A percentile compares a stretch with the other conserved stretches of the same genome.
Evolutionary conservation across 2,329 filamentous ascomycete genomes (phyloP).

Genomic region (Chaetomium sp.): DNA sequence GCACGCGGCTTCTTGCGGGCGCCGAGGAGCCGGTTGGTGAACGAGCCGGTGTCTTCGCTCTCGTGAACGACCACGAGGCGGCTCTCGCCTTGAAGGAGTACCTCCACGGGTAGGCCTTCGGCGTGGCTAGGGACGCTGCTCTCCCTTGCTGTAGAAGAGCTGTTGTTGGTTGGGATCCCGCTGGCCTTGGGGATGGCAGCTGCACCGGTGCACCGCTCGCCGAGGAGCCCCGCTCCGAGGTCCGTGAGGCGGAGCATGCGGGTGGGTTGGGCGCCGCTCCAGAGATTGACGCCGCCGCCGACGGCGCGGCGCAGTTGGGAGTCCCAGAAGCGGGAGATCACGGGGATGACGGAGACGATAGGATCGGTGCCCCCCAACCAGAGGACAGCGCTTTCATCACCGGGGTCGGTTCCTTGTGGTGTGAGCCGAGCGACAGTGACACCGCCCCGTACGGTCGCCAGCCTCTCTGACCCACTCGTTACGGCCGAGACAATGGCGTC

Average conservation of each 20-base stretch:
- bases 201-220: constrained; percentile 59
- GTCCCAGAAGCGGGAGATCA: constrained; percentile 61
- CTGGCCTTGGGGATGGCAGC: constrained; percentile 44
- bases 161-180: constrained; percentile 27
- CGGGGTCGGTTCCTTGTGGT: constrained; percentile 44
- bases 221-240: constrained; percentile 55
- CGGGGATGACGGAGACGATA: constrained; percentile 57
- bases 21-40: constrained; percentile 40
- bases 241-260: constrained; percentile 60
- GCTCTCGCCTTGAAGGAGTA: constrained; percentile 58
- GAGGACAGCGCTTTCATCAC: constrained; percentile 58
- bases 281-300: constrained; percentile 57
- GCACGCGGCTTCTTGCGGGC: constrained; percentile 43
- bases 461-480: constrained; percentile 51
- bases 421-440: constrained; percentile 52
- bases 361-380: constrained; percentile 61
- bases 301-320: constrained; percentile 56
- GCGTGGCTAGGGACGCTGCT: constrained; percentile 3
- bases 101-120: constrained; percentile 53
- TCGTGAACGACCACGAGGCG: constrained; percentile 58
- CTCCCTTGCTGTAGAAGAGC: constrained; percentile 25
- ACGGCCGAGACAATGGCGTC: constrained; percentile 53
- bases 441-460: constrained; percentile 55
- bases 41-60: constrained; percentile 46
- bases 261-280: constrained; percentile 56